A percentile compares a stretch with the other conserved stretches of the same genome.
phyloP scores from a whole-genome alignment of 257 asterid species.

The Schizonepeta tenuifolia region DNA sequence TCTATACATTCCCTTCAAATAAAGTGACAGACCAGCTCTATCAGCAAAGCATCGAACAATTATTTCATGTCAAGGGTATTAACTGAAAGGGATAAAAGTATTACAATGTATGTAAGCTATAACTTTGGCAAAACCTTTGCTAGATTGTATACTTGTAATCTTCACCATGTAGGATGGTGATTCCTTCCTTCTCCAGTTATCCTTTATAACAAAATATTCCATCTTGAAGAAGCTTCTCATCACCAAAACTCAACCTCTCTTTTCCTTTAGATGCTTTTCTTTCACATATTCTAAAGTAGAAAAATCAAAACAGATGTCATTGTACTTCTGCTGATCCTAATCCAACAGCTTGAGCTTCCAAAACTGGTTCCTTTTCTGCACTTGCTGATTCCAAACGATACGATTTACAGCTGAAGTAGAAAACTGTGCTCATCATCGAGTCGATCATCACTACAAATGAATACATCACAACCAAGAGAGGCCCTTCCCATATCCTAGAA shows the following conservation, averaged over 20 bases:
- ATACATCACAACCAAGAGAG: constrained; percentile 82
- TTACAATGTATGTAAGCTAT: constrained; percentile 23
- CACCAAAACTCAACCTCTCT: constrained; percentile 17
- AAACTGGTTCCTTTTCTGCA: constrained; percentile 57
- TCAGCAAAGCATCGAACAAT: constrained; percentile 20
- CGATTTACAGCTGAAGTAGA: constrained; percentile 95
- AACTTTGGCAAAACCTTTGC: constrained; percentile 31
- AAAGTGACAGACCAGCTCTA: constrained; percentile 7
- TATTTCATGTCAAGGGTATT: constrained; percentile 22
- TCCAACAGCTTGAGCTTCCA: constrained; percentile 58
- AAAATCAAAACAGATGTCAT: constrained; percentile 34
- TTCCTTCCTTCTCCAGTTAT: constrained; percentile 32
- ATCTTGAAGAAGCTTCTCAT: constrained; percentile 35
- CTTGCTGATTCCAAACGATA: constrained; percentile 67
- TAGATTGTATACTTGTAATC: constrained; percentile 23
- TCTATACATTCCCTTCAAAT: background rate
- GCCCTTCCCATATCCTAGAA: constrained; percentile 96
- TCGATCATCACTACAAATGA: constrained; percentile 81
- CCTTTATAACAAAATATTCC: constrained; percentile 4
- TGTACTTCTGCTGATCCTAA: constrained; percentile 46
- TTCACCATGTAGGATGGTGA: constrained; percentile 27
- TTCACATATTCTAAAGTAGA: background rate
- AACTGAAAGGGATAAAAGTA: constrained; percentile 27
- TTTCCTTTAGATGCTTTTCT: constrained; percentile 8
- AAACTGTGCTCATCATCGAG: constrained; percentile 87